Percentiles rank a stretch among this genome's conserved stretches.
phyloP scores from a whole-genome alignment of 768 basidiomycete genomes.

The Podaxis mareebaensis region DNA sequence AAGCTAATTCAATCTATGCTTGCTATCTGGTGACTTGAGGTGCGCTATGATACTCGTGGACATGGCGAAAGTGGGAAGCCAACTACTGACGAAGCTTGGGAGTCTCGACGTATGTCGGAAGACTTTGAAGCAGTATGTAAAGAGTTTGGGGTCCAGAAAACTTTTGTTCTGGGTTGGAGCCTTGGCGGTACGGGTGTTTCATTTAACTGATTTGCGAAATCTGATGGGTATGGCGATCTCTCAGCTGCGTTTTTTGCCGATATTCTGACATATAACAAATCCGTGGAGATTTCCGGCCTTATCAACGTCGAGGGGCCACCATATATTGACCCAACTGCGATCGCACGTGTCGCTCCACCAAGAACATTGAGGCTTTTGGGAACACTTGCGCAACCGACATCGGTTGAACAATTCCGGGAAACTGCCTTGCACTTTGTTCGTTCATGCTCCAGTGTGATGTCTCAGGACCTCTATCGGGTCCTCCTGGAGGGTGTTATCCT shows the following conservation, averaged over 20 bases:
- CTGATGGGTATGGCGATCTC: neutral
- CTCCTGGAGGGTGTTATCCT: slow-evolving; percentile 26
- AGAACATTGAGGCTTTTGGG: slow-evolving; percentile 21
- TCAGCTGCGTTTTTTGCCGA: slow-evolving; percentile 26
- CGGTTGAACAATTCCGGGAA: slow-evolving; percentile 26
- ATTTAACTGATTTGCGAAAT: neutral
- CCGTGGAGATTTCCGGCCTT: slow-evolving; percentile 28
- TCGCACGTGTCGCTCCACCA: slow-evolving; percentile 22
- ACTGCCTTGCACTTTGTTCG: slow-evolving; percentile 24
- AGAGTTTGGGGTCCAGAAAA: slow-evolving; percentile 28
- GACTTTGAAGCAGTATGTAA: slow-evolving; percentile 33
- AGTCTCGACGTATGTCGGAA: slow-evolving; percentile 28
- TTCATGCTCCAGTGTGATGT: slow-evolving; percentile 20
- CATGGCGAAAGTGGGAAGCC: slow-evolving; percentile 34
- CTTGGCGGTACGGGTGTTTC: slow-evolving; percentile 10
- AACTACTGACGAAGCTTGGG: slow-evolving; percentile 24
- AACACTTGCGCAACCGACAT: slow-evolving; percentile 21
- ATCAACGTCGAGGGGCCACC: slow-evolving; percentile 28
- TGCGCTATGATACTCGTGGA: slow-evolving; percentile 33
- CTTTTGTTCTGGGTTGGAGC: slow-evolving; percentile 36
- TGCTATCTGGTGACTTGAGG: neutral
- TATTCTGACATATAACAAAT: slow-evolving; percentile 25
- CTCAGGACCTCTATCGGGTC: slow-evolving; percentile 18
- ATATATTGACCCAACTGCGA: slow-evolving; percentile 26
- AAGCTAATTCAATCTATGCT: neutral